Conservation (phyloP, 2,329 filamentous ascomycete genomes). For the Pestalotiopsis sp. region DNA sequence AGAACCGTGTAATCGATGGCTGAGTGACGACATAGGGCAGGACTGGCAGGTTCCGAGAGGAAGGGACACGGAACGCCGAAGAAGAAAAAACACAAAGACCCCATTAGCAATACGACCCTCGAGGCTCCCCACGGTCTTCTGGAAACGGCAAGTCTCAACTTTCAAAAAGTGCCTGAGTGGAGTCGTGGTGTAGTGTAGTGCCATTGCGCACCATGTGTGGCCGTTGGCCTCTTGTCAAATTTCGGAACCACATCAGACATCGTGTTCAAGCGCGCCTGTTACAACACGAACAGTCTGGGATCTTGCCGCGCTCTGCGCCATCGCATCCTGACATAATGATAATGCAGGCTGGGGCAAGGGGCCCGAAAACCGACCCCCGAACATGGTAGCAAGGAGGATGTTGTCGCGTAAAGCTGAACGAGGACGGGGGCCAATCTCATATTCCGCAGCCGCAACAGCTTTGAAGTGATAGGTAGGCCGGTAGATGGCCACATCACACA, state of each 20-base stretch:
- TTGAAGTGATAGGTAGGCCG: background rate
- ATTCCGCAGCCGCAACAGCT: background rate
- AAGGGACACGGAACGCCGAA: background rate
- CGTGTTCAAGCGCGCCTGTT: conserved; percentile 8
- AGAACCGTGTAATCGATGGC: background rate
- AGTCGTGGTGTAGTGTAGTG: background rate
- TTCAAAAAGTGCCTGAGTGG: background rate
- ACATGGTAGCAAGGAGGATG: background rate
- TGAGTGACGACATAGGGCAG: conserved; percentile 11
- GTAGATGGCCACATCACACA: background rate
- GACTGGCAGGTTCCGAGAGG: conserved; percentile 1
- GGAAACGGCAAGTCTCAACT: conserved; percentile 9
- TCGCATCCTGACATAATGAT: background rate
- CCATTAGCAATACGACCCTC: conserved; percentile 4
- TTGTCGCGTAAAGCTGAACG: background rate
- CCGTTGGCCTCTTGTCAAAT: background rate
- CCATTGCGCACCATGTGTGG: background rate
- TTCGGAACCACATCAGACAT: conserved; percentile 7
- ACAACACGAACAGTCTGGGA: background rate
- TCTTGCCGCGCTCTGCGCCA: conserved; percentile 13
- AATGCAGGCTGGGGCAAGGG: background rate
- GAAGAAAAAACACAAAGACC: conserved; percentile 4
- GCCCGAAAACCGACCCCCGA: background rate
- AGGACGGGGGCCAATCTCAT: background rate
- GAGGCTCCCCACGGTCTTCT: conserved; percentile 2